Percentiles rank a stretch among this genome's conserved stretches.
Conservation (phyloP, 2,329 filamentous ascomycete genomes). For the Pseudocercospora crystallina region DNA sequence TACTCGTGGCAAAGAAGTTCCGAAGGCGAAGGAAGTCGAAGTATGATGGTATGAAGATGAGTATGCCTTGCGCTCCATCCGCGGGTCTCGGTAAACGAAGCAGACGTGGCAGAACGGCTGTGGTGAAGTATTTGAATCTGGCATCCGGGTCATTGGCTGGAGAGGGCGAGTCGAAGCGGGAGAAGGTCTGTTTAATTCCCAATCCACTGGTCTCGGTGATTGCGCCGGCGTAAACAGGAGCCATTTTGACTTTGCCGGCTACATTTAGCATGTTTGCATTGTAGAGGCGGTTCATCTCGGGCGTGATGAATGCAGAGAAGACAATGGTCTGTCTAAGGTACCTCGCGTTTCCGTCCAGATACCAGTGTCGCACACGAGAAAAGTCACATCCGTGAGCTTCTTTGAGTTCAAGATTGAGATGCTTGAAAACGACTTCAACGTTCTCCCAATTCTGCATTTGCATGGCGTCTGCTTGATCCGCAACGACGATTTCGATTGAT, state of each 20-base stretch:
- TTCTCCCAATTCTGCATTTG: slow-evolving; percentile 99
- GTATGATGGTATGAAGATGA: slow-evolving; percentile 90
- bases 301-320: slow-evolving; percentile 78
- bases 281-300: slow-evolving; percentile 80
- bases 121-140: slow-evolving; percentile 87
- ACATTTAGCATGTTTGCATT: slow-evolving; percentile 76
- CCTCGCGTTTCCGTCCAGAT: slow-evolving; percentile 81
- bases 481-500: slow-evolving; percentile 84
- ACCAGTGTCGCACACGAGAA: slow-evolving; percentile 84
- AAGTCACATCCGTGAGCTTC: slow-evolving; percentile 86
- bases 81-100: slow-evolving; percentile 65
- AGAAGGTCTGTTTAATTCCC: slow-evolving; percentile 82
- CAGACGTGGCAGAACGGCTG: slow-evolving; percentile 74
- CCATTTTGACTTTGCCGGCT: slow-evolving; percentile 74
- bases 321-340: slow-evolving; percentile 84
- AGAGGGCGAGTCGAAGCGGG: slow-evolving; percentile 72
- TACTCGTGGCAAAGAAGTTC: slow-evolving; percentile 81
- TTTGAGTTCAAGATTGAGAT: slow-evolving; percentile 86
- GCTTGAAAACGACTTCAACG: slow-evolving; percentile 84
- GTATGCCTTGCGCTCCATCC: slow-evolving; percentile 58
- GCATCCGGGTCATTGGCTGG: slow-evolving; percentile 78
- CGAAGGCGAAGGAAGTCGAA: slow-evolving; percentile 92
- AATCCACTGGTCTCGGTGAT: slow-evolving; percentile 55
- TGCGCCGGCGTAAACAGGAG: slow-evolving; percentile 65
- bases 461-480: slow-evolving; percentile 90